Base-by-base conservation (phyloP, 2,329 filamentous ascomycete genomes). In the Botrytis fragariae region DNA sequence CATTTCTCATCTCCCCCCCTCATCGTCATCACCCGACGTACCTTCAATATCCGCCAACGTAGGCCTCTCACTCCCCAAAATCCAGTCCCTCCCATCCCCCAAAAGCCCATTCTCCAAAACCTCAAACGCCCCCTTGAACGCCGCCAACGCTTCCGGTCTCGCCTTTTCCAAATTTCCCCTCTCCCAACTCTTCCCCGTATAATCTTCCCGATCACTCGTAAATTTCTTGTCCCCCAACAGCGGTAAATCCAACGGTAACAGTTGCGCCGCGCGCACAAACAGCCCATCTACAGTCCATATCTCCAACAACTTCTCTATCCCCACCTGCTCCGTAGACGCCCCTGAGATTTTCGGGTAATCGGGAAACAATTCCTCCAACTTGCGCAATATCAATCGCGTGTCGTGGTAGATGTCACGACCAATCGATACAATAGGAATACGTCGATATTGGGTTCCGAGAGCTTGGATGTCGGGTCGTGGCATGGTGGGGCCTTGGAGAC, bases 391-490 rank as follows among this genome's bases (percentile, higher is more conserved):
- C 35, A 93, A 86, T 4, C 90, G 88, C 3, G 90, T 90, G 83
- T 94, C 92, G 74, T 89, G 84, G 83, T 93, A 93, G 61, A 94
- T 83, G 78, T 92, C 88, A 9, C 87, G 84, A 25, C 90, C 91
- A 76, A 93, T 89, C 35, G 88, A 83, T 69, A 93, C 82, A 69
- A 93, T 79, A 1, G 92, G 92, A 73, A 93, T 93, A 73, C 92
- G 90, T 6, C 91, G 87, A 82, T 94, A 91, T 10, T 84, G 83
- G 72, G 93, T 85, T 39, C 89, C 90, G 22, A 94, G 85, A 1
- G 84, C 83, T 29, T 83, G 81, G 22, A 93, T 79, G 79, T 92
- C 90, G 1, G 90, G 90, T 39, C 91, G 89, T 10, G 92, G 92
- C 79, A 93, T 84, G 48, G 87, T 85, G 4, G 84, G 83, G 0